Base-by-base conservation (phyloP, 2,329 filamentous ascomycete species). In the Tolypocladium tundrense region DNA sequence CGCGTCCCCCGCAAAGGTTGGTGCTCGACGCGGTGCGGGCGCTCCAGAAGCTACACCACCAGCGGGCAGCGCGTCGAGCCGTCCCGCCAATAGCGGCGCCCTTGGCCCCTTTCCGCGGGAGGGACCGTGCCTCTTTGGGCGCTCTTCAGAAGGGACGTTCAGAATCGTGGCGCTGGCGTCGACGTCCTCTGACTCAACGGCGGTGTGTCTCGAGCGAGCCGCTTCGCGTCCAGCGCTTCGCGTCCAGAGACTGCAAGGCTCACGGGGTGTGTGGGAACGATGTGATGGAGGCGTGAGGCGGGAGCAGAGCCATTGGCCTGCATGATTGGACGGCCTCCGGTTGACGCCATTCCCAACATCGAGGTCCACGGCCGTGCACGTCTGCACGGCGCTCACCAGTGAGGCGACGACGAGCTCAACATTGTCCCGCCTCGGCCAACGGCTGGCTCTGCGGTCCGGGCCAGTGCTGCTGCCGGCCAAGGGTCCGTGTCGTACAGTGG, bases 141-240 rank as follows among this genome's bases (percentile, higher is more conserved):
- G 24, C 43, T 19, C 43, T 45, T 9, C 42, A 4, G 24, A 27
- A 27, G 24, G 24, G 24, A 27, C 2, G 24, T 3, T 27, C 24
- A 27, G 24, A 27, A 27, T 4, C 24, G 24, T 27, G n/a, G 42
- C 21, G 42, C 42, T 24, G 42, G 0, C n/a, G 31, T n/a, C 42
- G 11, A 27, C 5, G 42, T 21, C 40, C 35, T 59, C 60, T 58
- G 57, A 62, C 50, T 63, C 58, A 59, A 59, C 48, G 33, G 48
- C 45, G 55, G 55, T 53, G 55, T 57, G 45, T 41, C 31, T 53
- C 39, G 24, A 57, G 55, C 37, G 48, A 41, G 31, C 35, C 54
- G 14, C 19, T 21, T 21, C 33, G 27, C 51, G 33, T 14, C 35
- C n/a, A 14, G 24, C 54, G 14, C 19, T 21, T 21, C 33, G 27